Conservation (phyloP, 345 rosid genomes). For the Chamaenerion angustifolium region DNA sequence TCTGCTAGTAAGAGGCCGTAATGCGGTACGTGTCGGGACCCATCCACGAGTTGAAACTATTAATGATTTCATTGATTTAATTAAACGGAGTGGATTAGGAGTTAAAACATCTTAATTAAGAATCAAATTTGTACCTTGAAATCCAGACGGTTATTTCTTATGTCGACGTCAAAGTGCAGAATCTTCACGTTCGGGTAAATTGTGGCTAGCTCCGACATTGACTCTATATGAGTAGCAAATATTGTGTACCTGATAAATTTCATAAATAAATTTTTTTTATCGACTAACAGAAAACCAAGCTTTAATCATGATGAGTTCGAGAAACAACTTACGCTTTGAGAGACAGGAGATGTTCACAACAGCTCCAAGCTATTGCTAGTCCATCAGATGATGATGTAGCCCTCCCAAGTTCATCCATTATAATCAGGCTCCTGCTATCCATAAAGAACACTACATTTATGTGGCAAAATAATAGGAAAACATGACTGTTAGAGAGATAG, state of each 20-base stretch:
- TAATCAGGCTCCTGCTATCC: slow-evolving; percentile 58
- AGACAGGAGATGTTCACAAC: slow-evolving; percentile 77
- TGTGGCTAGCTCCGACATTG: slow-evolving; percentile 64
- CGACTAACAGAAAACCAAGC: no score
- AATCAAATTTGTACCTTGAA: slow-evolving; percentile 45
- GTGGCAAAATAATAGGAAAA: neutral
- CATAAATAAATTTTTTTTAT: no score
- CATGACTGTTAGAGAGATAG: neutral
- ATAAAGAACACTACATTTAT: neutral
- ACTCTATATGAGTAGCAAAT: slow-evolving; percentile 87
- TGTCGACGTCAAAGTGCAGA: slow-evolving; percentile 66
- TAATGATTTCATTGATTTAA: neutral
- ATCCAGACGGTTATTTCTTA: slow-evolving; percentile 60
- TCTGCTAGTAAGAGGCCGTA: slow-evolving; percentile 80
- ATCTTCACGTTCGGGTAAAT: slow-evolving; percentile 77
- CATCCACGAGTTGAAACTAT: slow-evolving; percentile 79
- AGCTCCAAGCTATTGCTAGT: slow-evolving; percentile 91
- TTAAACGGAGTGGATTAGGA: slow-evolving; percentile 2
- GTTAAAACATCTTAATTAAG: neutral
- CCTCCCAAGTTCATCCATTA: slow-evolving; percentile 97
- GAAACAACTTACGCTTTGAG: slow-evolving; percentile 51
- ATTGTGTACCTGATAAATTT: slow-evolving; percentile 55
- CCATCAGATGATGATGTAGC: slow-evolving; percentile 97
- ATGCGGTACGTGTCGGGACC: slow-evolving; percentile 58
- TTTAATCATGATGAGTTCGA: neutral